These are phyloP conservation scores for Bjerkandera adusta DNA, from an alignment of 1,284 basidiomycete species.

Conservation along the genomic window DNA sequence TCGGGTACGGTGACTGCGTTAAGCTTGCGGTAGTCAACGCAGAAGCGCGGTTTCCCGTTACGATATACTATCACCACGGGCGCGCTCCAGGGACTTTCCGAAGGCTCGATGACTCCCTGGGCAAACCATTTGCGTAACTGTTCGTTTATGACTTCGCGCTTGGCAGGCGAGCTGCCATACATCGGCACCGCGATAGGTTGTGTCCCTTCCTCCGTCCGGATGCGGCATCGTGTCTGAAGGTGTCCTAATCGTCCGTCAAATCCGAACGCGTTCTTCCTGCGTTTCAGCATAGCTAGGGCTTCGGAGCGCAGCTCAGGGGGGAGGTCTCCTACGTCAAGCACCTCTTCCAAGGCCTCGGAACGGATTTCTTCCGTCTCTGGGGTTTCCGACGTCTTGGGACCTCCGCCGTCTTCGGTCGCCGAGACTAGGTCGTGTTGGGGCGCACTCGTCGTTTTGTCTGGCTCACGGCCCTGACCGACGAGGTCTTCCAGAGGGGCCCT, in stretches of 20 bases:
- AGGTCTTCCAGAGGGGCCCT: too few species aligned
- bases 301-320: neutral
- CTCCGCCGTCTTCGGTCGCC: neutral
- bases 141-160: constrained; percentile 30
- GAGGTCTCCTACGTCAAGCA: constrained; percentile 7
- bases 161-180: constrained; percentile 29
- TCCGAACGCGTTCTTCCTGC: neutral
- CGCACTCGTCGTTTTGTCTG: too few species aligned
- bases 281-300: neutral
- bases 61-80: constrained; percentile 33
- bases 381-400: constrained; percentile 8
- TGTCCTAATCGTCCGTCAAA: neutral
- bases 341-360: neutral
- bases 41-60: constrained; percentile 34
- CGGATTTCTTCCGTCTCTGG: neutral
- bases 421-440: too few species aligned
- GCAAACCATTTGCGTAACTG: constrained; percentile 30
- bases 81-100: constrained; percentile 32
- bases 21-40: constrained; percentile 34
- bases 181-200: constrained; percentile 24
- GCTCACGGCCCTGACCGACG: too few species aligned
- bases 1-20: constrained; percentile 35
- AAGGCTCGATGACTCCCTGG: constrained; percentile 33
- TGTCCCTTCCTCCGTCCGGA: constrained; percentile 2
- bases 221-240: neutral